Evolutionary conservation across 2,329 filamentous ascomycete genomes (phyloP), one percentile per base, ranked within the genome.

Genomic region (Alternaria rosae): DNA sequence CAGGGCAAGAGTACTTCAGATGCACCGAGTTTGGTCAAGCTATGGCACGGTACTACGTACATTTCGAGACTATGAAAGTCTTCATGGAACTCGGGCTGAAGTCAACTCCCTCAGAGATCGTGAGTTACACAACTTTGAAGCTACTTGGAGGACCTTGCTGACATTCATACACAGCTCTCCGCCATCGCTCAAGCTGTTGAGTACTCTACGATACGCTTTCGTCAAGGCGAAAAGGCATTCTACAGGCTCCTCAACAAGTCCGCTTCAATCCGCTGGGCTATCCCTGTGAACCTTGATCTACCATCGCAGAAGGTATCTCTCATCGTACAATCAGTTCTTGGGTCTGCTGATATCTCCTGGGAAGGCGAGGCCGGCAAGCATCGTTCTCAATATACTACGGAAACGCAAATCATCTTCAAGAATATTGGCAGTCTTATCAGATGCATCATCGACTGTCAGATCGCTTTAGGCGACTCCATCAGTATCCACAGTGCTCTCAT

Each of bases 41-140:
- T 5, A 96, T 97, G 92, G 91, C 92, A 44, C 87, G 88, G 50
- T 96, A 94, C 75, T 94, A 92, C 80, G 82, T 95, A 4, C 87
- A 87, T 21, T 94, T 94, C 69, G 85, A 90, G 38, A 95, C 92
- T 0, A 96, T 95, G 92, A 90, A 88, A 69, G 76, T 83, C 1
- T 83, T 96, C 13, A 80, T 94, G 44, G 82, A 82, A 0, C 82
- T 95, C 54, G 85, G 86, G n/a, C 77, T 81, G 1, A 86, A 85
- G 42, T 85, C 89, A 0, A 87, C 85, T 8, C 82, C 89, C 7
- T 89, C 89, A 28, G 86, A 92, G 44, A 88, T 94, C 70, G 91
- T 93, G 80, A 81, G 88, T 79, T 0, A 7, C 9, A 38, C 15
- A 6, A 3, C 11, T 1, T 2, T 5, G 3, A 1, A 3, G n/a